Base-by-base conservation (phyloP, 257 asterid species). In the Jacaranda mimosifolia region DNA sequence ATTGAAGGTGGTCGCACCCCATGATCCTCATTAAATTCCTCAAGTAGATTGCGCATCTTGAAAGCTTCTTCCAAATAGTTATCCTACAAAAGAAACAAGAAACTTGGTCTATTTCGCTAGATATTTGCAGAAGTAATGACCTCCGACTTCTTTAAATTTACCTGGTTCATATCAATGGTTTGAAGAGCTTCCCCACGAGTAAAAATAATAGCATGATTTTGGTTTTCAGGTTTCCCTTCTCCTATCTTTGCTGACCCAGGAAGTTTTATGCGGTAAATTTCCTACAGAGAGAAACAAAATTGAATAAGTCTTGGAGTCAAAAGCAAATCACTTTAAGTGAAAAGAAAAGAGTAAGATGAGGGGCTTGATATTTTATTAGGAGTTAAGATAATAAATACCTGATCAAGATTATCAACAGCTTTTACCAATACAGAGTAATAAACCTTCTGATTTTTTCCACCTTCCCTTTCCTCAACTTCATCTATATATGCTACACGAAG, bases 161-260 rank as follows among this genome's bases (percentile, higher is more conserved):
- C 97, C 94, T 91, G 97, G 84, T 92, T 92, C 97, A 92, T 92
- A 83, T 92, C 97, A 77, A 92, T 92, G 82, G 97, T 90, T 83
- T 92, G 97, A 79, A 92, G 96, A 78, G 97, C 97, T 85, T 92
- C 97, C 64, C 97, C 97, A 1, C 97, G 93, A 70, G 87, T 80
- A 74, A 92, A 92, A 35, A 92, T 68, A 32, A 92, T 90, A 76
- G 97, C 97, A 84, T 92, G 97, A 76, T 92, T 92, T 83, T 92
- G 97, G 83, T 92, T 92, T 83, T 92, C 97, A 45, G 97, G 97
- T 77, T 92, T 92, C 72, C 97, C 97, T 88, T 92, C 97, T 80
- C 97, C 97, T 35, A 92, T 72, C 79, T 92, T 92, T 74, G 94
- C 97, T 70, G 91, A 10, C 52, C 97, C 97, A 12, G 97, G 97